These are phyloP conservation scores for Phyllosticta citribraziliensis DNA, from an alignment of 2,329 filamentous ascomycete genomes.

Conservation along the genomic window DNA sequence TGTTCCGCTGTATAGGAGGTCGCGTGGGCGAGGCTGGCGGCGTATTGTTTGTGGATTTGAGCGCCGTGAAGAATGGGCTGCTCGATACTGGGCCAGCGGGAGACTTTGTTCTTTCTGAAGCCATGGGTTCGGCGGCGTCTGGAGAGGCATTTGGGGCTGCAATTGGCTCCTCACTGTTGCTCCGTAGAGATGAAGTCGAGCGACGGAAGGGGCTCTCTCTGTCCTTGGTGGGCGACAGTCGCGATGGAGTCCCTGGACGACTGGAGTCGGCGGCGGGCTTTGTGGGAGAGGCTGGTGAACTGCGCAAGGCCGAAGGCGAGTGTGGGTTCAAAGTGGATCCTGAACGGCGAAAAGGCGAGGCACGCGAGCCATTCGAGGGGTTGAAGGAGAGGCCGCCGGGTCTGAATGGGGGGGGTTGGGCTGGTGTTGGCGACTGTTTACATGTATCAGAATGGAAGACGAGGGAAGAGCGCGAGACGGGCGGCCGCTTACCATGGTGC, in stretches of 20 bases:
- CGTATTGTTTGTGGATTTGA: slow-evolving; percentile 19
- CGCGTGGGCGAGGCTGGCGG: slow-evolving; percentile 21
- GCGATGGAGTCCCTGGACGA: slow-evolving; percentile 11
- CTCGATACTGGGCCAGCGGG: slow-evolving; percentile 19
- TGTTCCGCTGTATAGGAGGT: slow-evolving; percentile 19
- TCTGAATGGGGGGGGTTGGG: slow-evolving; percentile 24
- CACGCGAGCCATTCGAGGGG: slow-evolving; percentile 24
- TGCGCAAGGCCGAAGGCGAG: slow-evolving; percentile 30
- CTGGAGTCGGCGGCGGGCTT: slow-evolving; percentile 7
- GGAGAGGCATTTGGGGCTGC: background rate
- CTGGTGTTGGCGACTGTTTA: slow-evolving; percentile 5
- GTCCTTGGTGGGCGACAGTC: slow-evolving; percentile 14
- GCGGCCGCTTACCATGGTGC: slow-evolving; percentile 3
- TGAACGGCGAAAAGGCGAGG: slow-evolving; percentile 36
- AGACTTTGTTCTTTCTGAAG: background rate
- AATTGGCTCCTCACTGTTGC: slow-evolving; percentile 12
- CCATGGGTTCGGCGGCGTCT: background rate
- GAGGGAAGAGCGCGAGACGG: background rate
- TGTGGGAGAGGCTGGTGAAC: slow-evolving; percentile 8
- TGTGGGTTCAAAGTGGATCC: slow-evolving; percentile 26
- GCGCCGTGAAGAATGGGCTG: slow-evolving; percentile 17
- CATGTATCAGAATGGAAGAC: background rate
- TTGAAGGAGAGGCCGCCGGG: slow-evolving; percentile 36
- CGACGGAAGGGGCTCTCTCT: slow-evolving; percentile 16
- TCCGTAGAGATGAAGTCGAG: slow-evolving; percentile 24